These are phyloP conservation scores for Euphorbia lathyris DNA, from an alignment of 345 rosid genomes.

Conservation along the genomic window DNA sequence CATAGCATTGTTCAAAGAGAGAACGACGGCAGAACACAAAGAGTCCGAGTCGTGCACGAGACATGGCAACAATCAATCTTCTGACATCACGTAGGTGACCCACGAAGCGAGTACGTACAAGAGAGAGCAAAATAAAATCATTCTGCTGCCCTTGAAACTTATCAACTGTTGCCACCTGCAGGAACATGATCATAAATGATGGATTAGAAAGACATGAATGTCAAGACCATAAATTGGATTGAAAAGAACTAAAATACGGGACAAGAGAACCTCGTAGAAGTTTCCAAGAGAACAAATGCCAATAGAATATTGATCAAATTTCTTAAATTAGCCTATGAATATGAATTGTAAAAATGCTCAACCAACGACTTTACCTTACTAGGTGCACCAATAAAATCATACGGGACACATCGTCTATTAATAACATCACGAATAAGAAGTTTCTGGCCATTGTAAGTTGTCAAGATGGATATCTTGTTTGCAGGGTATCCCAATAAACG, in stretches of 20 bases:
- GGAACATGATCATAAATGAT: background rate
- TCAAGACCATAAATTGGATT: too few species aligned
- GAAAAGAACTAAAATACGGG: too few species aligned
- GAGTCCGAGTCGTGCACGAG: slow-evolving; percentile 92
- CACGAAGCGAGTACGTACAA: slow-evolving; percentile 91
- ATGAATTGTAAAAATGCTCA: background rate
- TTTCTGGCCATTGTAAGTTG: slow-evolving; percentile 97
- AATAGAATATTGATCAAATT: background rate
- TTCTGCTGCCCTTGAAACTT: slow-evolving; percentile 99
- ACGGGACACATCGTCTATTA: slow-evolving; percentile 82
- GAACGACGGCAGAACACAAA: slow-evolving; percentile 89
- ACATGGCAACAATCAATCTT: slow-evolving; percentile 97
- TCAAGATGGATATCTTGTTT: slow-evolving; percentile 88
- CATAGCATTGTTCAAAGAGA: slow-evolving; percentile 93
- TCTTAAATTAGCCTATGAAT: background rate
- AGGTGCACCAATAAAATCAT: slow-evolving; percentile 88
- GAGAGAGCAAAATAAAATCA: slow-evolving; percentile 88
- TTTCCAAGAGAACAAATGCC: background rate
- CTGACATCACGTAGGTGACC: slow-evolving; percentile 98
- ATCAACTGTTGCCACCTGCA: slow-evolving; percentile 92
- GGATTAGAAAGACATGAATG: too few species aligned
- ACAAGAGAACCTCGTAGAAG: too few species aligned
- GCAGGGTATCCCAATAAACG: slow-evolving; percentile 94
- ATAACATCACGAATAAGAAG: slow-evolving; percentile 97
- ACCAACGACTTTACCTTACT: slow-evolving; percentile 57